Conservation (phyloP, 2,329 filamentous ascomycete species). For the Penicillium occitanis region DNA sequence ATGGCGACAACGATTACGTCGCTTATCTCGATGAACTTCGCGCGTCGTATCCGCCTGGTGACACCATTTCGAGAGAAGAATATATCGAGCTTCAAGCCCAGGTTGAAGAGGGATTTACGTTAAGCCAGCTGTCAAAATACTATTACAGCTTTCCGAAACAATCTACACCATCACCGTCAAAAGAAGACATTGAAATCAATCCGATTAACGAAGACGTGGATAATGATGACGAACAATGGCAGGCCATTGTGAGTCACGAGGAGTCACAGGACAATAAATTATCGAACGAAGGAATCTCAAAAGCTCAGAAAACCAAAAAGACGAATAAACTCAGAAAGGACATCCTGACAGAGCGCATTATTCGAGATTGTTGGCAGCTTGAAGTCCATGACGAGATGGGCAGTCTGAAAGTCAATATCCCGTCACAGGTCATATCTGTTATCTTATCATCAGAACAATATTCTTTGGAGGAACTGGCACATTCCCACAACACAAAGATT, state of each 20-base stretch:
- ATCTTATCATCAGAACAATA: slow-evolving; percentile 36
- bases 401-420: slow-evolving; percentile 38
- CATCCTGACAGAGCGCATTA: slow-evolving; percentile 36
- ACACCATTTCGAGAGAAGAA: slow-evolving; percentile 30
- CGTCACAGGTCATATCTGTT: slow-evolving; percentile 30
- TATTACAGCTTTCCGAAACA: slow-evolving; percentile 21
- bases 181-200: not conserved
- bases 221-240: slow-evolving; percentile 8
- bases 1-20: slow-evolving; percentile 24
- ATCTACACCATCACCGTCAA: not conserved
- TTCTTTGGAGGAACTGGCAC: slow-evolving; percentile 37
- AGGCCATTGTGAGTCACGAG: not conserved
- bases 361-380: slow-evolving; percentile 43
- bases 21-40: slow-evolving; percentile 33
- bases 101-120: slow-evolving; percentile 37
- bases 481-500: slow-evolving; percentile 36
- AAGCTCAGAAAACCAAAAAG: slow-evolving; percentile 22
- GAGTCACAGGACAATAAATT: not conserved
- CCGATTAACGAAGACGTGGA: not conserved
- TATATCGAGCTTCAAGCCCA: slow-evolving; percentile 34
- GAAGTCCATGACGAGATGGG: slow-evolving; percentile 36
- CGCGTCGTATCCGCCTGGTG: slow-evolving; percentile 25
- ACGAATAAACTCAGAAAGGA: slow-evolving; percentile 29
- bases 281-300: slow-evolving; percentile 22
- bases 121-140: slow-evolving; percentile 36